phyloP scores from a whole-genome alignment of 352 stramenopile genomes.

The Pythium dissimile region DNA sequence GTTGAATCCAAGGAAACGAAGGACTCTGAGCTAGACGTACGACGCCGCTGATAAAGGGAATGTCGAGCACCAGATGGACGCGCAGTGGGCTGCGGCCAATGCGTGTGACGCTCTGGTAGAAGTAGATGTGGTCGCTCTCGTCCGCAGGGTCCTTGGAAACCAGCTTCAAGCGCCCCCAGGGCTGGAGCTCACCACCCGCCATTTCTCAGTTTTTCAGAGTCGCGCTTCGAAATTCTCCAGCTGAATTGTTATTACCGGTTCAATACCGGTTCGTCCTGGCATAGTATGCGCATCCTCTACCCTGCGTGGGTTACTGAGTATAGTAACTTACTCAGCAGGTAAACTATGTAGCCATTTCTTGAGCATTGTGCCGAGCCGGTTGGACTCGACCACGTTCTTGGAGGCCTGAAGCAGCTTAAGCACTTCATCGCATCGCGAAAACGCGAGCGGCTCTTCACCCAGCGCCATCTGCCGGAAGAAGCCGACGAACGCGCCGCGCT shows the following conservation, averaged over 20 bases:
- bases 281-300: too few species aligned
- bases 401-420: slow-evolving; percentile 46
- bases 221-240: not conserved
- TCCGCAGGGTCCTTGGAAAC: slow-evolving; percentile 48
- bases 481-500: slow-evolving; percentile 61
- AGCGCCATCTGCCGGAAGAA: slow-evolving; percentile 57
- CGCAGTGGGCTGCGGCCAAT: slow-evolving; percentile 52
- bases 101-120: slow-evolving; percentile 32
- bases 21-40: slow-evolving; percentile 41
- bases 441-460: slow-evolving; percentile 22
- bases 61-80: slow-evolving; percentile 49
- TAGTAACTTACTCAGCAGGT: not conserved
- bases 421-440: slow-evolving; percentile 40
- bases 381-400: slow-evolving; percentile 53
- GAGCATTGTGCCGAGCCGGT: slow-evolving; percentile 37
- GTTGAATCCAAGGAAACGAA: too few species aligned
- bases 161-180: slow-evolving; percentile 62
- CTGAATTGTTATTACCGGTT: not conserved
- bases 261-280: not conserved
- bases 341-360: slow-evolving; percentile 36
- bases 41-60: slow-evolving; percentile 62
- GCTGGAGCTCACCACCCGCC: slow-evolving; percentile 2
- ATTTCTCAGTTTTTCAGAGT: not conserved
- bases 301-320: too few species aligned
- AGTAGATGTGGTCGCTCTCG: slow-evolving; percentile 67